phyloP scores from a whole-genome alignment of 129 eudicot species.

The Cynara cardunculus region DNA sequence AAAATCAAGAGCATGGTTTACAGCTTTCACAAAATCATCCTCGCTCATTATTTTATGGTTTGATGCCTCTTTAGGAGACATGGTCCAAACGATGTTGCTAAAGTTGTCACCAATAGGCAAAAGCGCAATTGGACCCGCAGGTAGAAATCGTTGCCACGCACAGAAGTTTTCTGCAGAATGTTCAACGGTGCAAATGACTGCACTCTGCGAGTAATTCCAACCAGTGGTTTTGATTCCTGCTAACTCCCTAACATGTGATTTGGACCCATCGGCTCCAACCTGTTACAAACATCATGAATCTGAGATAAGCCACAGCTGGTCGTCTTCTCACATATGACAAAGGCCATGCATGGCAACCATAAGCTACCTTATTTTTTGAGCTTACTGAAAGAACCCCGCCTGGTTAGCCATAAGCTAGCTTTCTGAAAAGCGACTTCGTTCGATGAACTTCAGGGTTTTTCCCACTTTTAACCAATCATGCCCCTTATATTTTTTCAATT shows the following conservation, averaged over 20 bases:
- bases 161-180: conserved; percentile 53
- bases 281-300: conserved; percentile 18
- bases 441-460: not conserved
- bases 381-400: not conserved
- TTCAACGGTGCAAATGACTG: conserved; percentile 87
- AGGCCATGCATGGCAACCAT: not conserved
- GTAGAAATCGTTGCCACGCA: conserved; percentile 98
- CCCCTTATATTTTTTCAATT: not conserved
- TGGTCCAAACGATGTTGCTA: conserved; percentile 99
- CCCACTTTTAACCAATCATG: not conserved
- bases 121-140: conserved; percentile 93
- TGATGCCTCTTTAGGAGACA: conserved; percentile 82
- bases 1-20: conserved; percentile 69
- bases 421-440: not conserved
- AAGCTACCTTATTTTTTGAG: not conserved
- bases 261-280: conserved; percentile 99
- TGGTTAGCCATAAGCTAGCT: not conserved
- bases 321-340: not conserved
- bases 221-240: conserved; percentile 85
- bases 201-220: conserved; percentile 89
- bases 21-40: conserved; percentile 62
- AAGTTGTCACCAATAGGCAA: conserved; percentile 81
- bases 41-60: conserved; percentile 60
- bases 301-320: not conserved
- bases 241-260: conserved; percentile 83